A percentile compares a stretch with the other conserved stretches of the same genome.
These are phyloP conservation scores for Mallotus repandus DNA, from an alignment of 441 rosid species.

Conservation along the genomic window DNA sequence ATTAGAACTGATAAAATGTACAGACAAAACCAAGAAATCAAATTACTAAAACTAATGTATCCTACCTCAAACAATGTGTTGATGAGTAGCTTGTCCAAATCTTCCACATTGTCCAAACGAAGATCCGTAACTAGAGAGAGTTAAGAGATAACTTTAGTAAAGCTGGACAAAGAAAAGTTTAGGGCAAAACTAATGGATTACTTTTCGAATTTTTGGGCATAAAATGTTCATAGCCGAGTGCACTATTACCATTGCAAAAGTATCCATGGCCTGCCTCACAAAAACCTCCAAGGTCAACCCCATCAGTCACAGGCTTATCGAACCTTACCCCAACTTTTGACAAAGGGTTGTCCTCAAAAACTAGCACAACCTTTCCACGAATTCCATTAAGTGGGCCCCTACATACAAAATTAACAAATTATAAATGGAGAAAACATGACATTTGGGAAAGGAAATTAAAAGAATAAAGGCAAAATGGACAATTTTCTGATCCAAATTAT, in stretches of 20 bases:
- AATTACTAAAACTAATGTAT: constrained; percentile 8
- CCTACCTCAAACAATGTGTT: constrained; percentile 71
- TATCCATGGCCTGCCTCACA: constrained; percentile 67
- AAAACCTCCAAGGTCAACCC: constrained; percentile 69
- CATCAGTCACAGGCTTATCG: constrained; percentile 64
- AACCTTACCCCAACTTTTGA: constrained; percentile 73
- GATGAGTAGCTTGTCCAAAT: constrained; percentile 61
- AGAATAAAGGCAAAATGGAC: neutral
- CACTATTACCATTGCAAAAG: constrained; percentile 66
- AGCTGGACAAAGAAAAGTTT: constrained; percentile 15
- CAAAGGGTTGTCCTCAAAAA: constrained; percentile 59
- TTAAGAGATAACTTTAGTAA: constrained; percentile 17
- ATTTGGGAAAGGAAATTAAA: constrained; percentile 10
- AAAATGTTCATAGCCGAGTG: constrained; percentile 6
- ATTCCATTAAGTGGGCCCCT: constrained; percentile 65
- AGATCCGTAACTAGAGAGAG: constrained; percentile 54
- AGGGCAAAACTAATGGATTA: constrained; percentile 2
- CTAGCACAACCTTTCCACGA: constrained; percentile 60
- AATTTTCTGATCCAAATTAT: constrained; percentile 8
- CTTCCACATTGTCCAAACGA: constrained; percentile 58
- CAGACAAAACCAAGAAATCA: constrained; percentile 11
- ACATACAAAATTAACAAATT: constrained; percentile 23
- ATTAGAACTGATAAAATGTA: constrained; percentile 20
- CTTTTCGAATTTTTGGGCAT: constrained; percentile 10
- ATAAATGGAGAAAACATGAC: constrained; percentile 16